Evolutionary conservation across 495 filamentous ascomycete genomes (phyloP), one percentile per base, ranked within the genome.

Genomic region (Podospora didyma): DNA sequence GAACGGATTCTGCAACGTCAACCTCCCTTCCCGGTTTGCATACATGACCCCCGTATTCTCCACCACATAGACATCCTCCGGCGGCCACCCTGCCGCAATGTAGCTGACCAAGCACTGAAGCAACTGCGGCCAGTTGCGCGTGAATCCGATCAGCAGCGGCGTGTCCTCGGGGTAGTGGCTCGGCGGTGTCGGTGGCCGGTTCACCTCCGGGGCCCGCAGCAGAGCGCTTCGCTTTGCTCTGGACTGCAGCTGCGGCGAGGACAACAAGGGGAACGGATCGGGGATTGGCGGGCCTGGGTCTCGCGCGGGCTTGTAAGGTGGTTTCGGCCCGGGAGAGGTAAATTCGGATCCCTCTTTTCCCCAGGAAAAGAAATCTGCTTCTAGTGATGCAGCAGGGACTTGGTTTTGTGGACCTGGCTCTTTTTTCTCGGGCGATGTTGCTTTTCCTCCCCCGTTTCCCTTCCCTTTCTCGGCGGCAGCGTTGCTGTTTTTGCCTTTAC

Each of bases 41-140:
- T 75, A 63, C 75, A 86, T 83, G 9, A 75, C 75, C 1, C 83
- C 83, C 9, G 82, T 86, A 64, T 86, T 86, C 57, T 86, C 83
- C 20, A 86, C 70, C 6, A 86, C 75, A 52, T 79, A 79, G 54
- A 86, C 85, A 54, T 85, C 80, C 28, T 65, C 65, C 1, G 82
- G 57, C 39, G 83, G 83, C 83, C 82, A 86, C 10, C 83, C 83
- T 0, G 82, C 80, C 2, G 79, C 75, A 34, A 86, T 75, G 60
- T 85, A 85, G 35, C 74, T 78, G 21, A 82, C 75, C 1, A 85
- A 75, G 19, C 76, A 75, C 63, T 85, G 82, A 46, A 84, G 72
- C 35, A 86, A 69, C 44, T 83, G 61, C 14, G 77, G 74, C 79
- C 79, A 83, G 62, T 84, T 83, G 14, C 79, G 62, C 0, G 82